Percentiles rank a stretch among this genome's conserved stretches.
Conservation (phyloP, 257 asterid species). For the Solanum acaule region DNA sequence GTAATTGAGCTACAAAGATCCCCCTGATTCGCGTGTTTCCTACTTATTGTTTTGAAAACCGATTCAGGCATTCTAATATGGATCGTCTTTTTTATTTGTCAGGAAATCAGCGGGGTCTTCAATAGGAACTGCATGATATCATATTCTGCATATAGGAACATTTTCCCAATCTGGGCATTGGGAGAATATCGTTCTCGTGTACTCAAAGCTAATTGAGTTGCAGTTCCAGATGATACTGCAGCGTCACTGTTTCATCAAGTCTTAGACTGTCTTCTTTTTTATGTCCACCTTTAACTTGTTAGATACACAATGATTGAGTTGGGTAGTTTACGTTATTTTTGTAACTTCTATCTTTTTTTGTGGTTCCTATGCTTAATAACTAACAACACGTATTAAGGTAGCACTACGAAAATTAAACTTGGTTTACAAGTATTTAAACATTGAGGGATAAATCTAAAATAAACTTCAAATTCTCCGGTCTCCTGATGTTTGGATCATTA, state of each 20-base stretch:
- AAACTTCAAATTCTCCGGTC: neutral
- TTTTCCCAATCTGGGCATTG: slow-evolving; percentile 94
- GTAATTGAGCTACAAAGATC: neutral
- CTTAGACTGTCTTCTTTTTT: too few species aligned
- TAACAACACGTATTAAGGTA: too few species aligned
- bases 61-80: neutral
- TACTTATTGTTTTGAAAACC: neutral
- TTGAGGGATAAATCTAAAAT: neutral
- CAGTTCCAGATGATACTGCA: neutral
- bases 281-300: too few species aligned
- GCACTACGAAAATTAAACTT: too few species aligned
- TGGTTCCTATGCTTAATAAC: too few species aligned
- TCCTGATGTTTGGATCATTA: neutral
- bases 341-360: too few species aligned
- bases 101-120: slow-evolving; percentile 95
- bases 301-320: too few species aligned
- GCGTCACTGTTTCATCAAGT: too few species aligned
- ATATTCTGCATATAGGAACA: slow-evolving; percentile 82
- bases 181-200: slow-evolving; percentile 63
- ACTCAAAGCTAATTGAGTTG: slow-evolving; percentile 27
- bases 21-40: neutral
- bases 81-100: neutral
- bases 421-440: too few species aligned
- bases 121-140: slow-evolving; percentile 87
- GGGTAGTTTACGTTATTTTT: too few species aligned